These are phyloP conservation scores for Pseudogymnoascus sp. DNA, from an alignment of 2,329 filamentous ascomycete genomes.

Conservation along the genomic window DNA sequence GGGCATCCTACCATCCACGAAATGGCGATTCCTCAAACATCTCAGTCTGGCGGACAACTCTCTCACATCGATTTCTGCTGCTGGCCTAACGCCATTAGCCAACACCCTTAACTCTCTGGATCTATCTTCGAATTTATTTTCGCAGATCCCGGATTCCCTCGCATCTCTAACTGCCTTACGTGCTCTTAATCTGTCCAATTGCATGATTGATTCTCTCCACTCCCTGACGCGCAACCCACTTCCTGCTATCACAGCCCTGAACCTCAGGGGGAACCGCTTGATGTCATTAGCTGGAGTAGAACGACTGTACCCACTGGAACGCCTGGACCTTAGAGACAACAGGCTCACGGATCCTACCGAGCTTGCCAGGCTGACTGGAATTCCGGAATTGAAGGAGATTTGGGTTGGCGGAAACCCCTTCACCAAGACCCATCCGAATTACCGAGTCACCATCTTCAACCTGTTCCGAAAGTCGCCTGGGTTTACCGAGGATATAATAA, in stretches of 20 bases:
- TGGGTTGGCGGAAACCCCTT: conserved; percentile 93
- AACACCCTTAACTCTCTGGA: conserved; percentile 88
- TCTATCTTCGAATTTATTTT: conserved; percentile 84
- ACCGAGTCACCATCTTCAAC: conserved; percentile 89
- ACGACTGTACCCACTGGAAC: conserved; percentile 76
- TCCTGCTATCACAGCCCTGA: conserved; percentile 87
- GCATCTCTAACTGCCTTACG: conserved; percentile 79
- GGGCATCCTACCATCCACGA: conserved; percentile 68
- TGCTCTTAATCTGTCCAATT: conserved; percentile 87
- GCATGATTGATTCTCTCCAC: conserved; percentile 93
- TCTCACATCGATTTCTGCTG: conserved; percentile 67
- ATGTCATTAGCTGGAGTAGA: conserved; percentile 84
- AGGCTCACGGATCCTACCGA: conserved; percentile 84
- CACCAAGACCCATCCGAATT: conserved; percentile 74
- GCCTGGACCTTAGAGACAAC: conserved; percentile 87
- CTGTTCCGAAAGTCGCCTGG: conserved; percentile 85
- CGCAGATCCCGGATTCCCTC: conserved; percentile 87
- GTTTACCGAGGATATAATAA: conserved; percentile 80
- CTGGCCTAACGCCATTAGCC: conserved; percentile 71
- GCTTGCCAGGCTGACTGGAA: conserved; percentile 77
- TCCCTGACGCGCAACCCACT: conserved; percentile 79
- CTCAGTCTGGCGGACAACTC: conserved; percentile 88
- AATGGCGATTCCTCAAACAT: conserved; percentile 93
- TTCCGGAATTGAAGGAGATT: conserved; percentile 85
- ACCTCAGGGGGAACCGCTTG: conserved; percentile 81